Evolutionary conservation across 2,329 filamentous ascomycete species (phyloP).

Genomic region (Arthrobotrys musiformis): DNA sequence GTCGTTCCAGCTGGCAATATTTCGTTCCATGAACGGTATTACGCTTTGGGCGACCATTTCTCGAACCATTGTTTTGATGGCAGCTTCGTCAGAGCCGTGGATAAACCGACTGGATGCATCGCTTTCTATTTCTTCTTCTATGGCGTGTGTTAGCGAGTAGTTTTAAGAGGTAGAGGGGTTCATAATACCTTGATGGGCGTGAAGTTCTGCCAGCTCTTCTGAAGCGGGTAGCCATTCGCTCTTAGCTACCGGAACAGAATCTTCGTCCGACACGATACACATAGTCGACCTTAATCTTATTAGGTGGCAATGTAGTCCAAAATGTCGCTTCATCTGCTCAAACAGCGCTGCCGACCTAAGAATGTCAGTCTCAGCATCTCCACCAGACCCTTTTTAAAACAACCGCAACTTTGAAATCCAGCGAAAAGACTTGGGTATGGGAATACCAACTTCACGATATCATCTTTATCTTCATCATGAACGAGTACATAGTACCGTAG

Average conservation of each 20-base stretch:
- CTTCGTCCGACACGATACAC: constrained; percentile 89
- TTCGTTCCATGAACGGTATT: constrained; percentile 94
- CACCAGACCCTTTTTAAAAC: background rate
- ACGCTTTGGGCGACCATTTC: constrained; percentile 97
- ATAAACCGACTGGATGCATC: constrained; percentile 80
- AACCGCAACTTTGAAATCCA: background rate
- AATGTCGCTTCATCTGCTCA: constrained; percentile 99
- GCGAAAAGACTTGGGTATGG: background rate
- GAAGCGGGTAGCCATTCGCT: constrained; percentile 89
- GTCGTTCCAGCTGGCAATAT: constrained; percentile 93
- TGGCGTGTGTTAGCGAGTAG: constrained; percentile 13
- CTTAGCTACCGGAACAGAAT: constrained; percentile 81
- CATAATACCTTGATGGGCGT: constrained; percentile 62
- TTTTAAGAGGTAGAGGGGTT: background rate
- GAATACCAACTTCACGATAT: constrained; percentile 74
- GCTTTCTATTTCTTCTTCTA: constrained; percentile 75
- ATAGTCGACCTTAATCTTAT: constrained; percentile 84
- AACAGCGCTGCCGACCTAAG: constrained; percentile 80
- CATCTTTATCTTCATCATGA: constrained; percentile 94
- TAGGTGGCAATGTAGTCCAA: constrained; percentile 93
- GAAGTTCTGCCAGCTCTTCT: constrained; percentile 82
- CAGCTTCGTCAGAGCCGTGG: constrained; percentile 90
- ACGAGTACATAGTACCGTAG: constrained; percentile 95
- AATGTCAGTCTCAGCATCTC: constrained; percentile 52
- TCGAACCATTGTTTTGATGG: constrained; percentile 86